Percentiles rank a stretch among this genome's conserved stretches.
Evolutionary conservation across 176 grass and related monocot species (phyloP).

Genomic region (Miscanthus lutarioriparius): DNA sequence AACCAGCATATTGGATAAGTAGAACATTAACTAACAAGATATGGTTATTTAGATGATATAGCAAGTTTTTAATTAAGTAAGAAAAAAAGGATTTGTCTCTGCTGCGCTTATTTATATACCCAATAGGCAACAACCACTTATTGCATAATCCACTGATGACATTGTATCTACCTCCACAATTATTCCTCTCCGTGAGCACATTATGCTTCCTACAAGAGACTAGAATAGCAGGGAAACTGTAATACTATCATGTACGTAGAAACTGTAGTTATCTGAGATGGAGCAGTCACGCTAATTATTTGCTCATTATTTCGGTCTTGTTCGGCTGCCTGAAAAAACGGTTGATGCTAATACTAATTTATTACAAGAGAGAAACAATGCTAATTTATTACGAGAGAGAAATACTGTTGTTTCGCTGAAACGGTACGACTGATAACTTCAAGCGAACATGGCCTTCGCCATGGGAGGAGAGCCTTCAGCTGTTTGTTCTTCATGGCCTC

Average conservation of each 20-base stretch:
- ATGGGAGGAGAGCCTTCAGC: neutral
- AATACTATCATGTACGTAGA: constrained; percentile 26
- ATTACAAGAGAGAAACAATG: no score
- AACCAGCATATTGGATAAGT: neutral
- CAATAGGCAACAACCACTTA: constrained; percentile 17
- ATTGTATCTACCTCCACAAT: constrained; percentile 33
- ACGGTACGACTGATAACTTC: no score
- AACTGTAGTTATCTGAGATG: constrained; percentile 9
- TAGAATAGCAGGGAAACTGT: constrained; percentile 36
- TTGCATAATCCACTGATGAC: constrained; percentile 27
- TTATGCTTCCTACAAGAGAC: constrained; percentile 29
- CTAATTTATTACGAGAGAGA: no score
- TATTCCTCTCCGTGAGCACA: constrained; percentile 38
- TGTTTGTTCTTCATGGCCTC: neutral
- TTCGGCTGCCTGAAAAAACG: no score
- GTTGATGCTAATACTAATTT: no score
- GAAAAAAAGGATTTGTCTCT: neutral
- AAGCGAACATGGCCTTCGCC: no score
- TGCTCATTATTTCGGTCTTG: neutral
- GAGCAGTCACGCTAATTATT: constrained; percentile 1
- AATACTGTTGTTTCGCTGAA: no score
- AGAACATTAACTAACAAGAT: neutral
- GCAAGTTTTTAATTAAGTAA: neutral
- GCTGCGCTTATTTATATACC: constrained; percentile 30
- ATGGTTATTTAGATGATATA: neutral